phyloP scores from a whole-genome alignment of 768 basidiomycete species.

The Nevesoporus exiguus region DNA sequence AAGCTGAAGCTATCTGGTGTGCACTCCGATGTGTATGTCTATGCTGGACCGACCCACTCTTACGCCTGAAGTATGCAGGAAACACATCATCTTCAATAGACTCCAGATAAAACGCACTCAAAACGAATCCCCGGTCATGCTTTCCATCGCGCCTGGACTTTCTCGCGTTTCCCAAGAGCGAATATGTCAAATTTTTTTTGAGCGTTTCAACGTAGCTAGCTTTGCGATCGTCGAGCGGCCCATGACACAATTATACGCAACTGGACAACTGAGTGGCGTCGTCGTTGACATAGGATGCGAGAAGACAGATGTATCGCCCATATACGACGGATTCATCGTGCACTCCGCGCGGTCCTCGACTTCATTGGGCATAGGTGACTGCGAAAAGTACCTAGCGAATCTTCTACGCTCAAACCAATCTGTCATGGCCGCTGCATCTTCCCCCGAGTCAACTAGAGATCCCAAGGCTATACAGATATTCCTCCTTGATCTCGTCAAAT shows the following conservation, averaged over 20 bases:
- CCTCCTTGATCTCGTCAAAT: slow-evolving; percentile 61
- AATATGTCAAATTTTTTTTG: slow-evolving; percentile 84
- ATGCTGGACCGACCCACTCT: slow-evolving; percentile 3
- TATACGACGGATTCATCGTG: slow-evolving; percentile 69
- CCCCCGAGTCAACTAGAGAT: slow-evolving; percentile 46
- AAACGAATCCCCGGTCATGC: slow-evolving; percentile 83
- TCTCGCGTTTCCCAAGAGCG: slow-evolving; percentile 66
- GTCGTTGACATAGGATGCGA: slow-evolving; percentile 80
- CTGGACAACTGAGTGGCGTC: slow-evolving; percentile 65
- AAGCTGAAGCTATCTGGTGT: slow-evolving; percentile 88
- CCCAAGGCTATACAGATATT: slow-evolving; percentile 46
- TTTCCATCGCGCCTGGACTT: slow-evolving; percentile 64
- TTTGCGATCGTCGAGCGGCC: slow-evolving; percentile 80
- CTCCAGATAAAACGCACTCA: slow-evolving; percentile 77
- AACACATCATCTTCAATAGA: slow-evolving; percentile 72
- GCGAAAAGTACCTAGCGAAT: slow-evolving; percentile 72
- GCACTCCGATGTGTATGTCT: not conserved
- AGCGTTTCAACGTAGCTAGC: slow-evolving; percentile 86
- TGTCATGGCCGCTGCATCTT: slow-evolving; percentile 55
- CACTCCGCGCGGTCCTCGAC: slow-evolving; percentile 53
- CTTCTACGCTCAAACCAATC: slow-evolving; percentile 67
- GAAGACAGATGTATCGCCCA: slow-evolving; percentile 71
- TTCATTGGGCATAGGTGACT: slow-evolving; percentile 66
- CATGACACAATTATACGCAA: slow-evolving; percentile 79
- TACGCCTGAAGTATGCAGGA: slow-evolving; percentile 48